A percentile compares a stretch with the other conserved stretches of the same genome.
Evolutionary conservation across 1,284 basidiomycete species (phyloP).

Genomic region (Ceratobasidium sp.): DNA sequence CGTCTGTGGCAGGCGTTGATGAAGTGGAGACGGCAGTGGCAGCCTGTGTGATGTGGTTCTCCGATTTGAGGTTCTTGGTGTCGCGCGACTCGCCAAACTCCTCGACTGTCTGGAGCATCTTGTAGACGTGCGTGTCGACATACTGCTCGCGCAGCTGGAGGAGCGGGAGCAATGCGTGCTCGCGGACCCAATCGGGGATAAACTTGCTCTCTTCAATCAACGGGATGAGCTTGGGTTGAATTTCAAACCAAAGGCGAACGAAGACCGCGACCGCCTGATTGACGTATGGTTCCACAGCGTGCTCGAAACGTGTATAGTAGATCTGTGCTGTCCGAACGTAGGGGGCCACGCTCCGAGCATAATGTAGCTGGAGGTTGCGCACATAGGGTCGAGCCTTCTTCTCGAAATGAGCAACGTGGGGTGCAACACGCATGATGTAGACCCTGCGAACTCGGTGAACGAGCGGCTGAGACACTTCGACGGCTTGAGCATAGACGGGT

Average conservation of each 20-base stretch:
- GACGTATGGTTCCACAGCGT: conserved; percentile 42
- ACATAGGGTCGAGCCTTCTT: conserved; percentile 42
- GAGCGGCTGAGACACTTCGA: conserved; percentile 17
- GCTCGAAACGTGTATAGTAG: conserved; percentile 28
- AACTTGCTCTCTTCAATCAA: conserved; percentile 41
- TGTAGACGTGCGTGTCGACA: conserved; percentile 45
- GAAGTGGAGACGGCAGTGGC: neutral
- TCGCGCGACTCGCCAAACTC: conserved; percentile 43
- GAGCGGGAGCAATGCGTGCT: conserved; percentile 41
- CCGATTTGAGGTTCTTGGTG: conserved; percentile 37
- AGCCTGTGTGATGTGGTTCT: conserved; percentile 23
- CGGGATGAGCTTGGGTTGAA: conserved; percentile 38
- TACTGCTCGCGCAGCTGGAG: conserved; percentile 42
- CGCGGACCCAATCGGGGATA: conserved; percentile 37
- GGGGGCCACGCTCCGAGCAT: conserved; percentile 34
- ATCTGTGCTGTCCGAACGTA: conserved; percentile 24
- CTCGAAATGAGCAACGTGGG: conserved; percentile 38
- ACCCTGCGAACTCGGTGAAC: neutral
- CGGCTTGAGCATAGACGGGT: conserved; percentile 19
- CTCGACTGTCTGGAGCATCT: conserved; percentile 45
- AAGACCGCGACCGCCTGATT: conserved; percentile 35
- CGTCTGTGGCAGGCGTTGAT: conserved; percentile 10
- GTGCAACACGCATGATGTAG: conserved; percentile 38
- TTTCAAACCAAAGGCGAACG: conserved; percentile 31
- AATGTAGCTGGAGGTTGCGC: conserved; percentile 39